Evolutionary conservation across 169 alveolate species (phyloP).

Genomic region (Plasmodium coatneyi): DNA sequence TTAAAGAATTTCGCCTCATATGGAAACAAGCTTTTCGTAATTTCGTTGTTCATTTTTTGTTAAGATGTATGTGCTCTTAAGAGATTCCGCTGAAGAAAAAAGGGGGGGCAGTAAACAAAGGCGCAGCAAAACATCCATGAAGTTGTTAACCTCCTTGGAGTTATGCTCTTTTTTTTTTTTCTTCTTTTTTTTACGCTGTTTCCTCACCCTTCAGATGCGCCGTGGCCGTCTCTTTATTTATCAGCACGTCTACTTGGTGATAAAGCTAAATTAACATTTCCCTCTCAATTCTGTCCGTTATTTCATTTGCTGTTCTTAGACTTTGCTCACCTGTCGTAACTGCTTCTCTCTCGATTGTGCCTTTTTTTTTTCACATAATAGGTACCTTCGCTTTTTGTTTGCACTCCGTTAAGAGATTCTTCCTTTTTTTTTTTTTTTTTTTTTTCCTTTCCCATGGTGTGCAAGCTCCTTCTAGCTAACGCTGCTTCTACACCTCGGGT

Average conservation of each 20-base stretch:
- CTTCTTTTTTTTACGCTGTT: not conserved
- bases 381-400: not conserved
- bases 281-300: not conserved
- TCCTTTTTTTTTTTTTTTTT: not conserved
- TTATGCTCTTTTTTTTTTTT: not conserved
- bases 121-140: not conserved
- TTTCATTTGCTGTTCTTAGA: not conserved
- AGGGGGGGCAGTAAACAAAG: not conserved
- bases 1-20: constrained; percentile 50
- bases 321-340: not conserved
- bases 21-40: constrained; percentile 52
- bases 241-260: not conserved
- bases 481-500: not conserved
- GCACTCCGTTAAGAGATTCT: not conserved
- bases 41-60: constrained; percentile 47
- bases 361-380: not conserved
- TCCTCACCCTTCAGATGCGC: not conserved
- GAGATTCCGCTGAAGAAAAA: not conserved
- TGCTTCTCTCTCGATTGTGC: not conserved
- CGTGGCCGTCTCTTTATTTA: not conserved
- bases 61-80: not conserved
- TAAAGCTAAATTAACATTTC: not conserved
- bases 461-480: not conserved
- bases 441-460: not conserved
- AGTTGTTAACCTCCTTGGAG: not conserved